These are phyloP conservation scores for Dioscorea cayenensis DNA, from an alignment of 116 monocot genomes.

Conservation along the genomic window DNA sequence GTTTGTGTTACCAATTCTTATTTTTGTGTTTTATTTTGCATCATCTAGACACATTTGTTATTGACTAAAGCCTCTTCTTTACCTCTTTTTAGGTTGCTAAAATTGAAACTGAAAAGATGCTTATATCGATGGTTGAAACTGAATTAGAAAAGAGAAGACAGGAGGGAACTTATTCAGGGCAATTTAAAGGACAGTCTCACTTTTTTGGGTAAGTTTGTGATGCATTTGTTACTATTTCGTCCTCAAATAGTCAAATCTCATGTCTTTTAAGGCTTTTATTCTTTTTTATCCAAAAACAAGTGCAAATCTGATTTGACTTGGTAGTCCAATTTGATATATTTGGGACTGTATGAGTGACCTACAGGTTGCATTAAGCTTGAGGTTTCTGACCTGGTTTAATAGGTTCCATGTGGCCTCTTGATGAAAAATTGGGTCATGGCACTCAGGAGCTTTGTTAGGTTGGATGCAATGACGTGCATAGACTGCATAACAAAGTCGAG, in stretches of 20 bases:
- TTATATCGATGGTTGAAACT: conserved; percentile 93
- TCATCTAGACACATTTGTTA: neutral
- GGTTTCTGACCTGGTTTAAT: too few species aligned
- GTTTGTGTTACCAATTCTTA: neutral
- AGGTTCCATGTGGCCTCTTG: too few species aligned
- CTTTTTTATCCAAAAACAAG: too few species aligned
- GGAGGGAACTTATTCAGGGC: conserved; percentile 57
- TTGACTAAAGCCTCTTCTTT: neutral
- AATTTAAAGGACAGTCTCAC: conserved; percentile 94
- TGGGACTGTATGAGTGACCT: too few species aligned
- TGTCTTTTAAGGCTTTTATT: neutral
- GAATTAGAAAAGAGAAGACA: conserved; percentile 80
- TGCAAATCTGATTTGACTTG: too few species aligned
- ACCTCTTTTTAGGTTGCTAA: conserved; percentile 65
- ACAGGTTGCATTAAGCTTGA: too few species aligned
- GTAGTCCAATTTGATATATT: too few species aligned
- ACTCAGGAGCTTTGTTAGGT: too few species aligned
- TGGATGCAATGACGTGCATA: too few species aligned
- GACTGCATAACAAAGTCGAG: too few species aligned
- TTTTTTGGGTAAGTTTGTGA: conserved; percentile 78
- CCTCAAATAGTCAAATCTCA: neutral
- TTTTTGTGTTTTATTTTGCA: neutral
- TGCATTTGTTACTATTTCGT: neutral
- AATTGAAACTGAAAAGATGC: conserved; percentile 99
- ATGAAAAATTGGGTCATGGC: too few species aligned